phyloP scores from a whole-genome alignment of 2,329 filamentous ascomycete genomes.

The Acrodontium crateriforme region DNA sequence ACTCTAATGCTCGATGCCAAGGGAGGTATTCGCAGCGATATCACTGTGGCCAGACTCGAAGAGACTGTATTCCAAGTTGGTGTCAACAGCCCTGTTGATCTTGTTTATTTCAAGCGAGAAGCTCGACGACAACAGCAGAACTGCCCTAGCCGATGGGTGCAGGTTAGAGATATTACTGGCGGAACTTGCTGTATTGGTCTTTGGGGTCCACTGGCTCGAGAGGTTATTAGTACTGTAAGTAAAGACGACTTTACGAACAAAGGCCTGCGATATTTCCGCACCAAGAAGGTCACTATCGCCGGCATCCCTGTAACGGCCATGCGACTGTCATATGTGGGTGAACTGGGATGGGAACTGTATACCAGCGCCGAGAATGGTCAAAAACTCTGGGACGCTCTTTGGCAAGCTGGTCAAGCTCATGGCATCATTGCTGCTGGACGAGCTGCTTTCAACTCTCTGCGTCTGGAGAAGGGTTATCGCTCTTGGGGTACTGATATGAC shows the following conservation, averaged over 20 bases:
- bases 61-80: constrained; percentile 41
- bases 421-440: constrained; percentile 47
- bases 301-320: constrained; percentile 44
- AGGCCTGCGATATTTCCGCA: constrained; percentile 36
- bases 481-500: constrained; percentile 45
- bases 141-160: constrained; percentile 30
- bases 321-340: constrained; percentile 47
- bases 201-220: constrained; percentile 44
- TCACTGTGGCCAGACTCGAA: constrained; percentile 41
- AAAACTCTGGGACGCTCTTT: constrained; percentile 45
- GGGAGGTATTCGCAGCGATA: constrained; percentile 43
- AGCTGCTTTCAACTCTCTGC: constrained; percentile 42
- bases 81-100: constrained; percentile 42
- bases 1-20: constrained; percentile 41
- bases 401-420: constrained; percentile 38
- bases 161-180: constrained; percentile 46
- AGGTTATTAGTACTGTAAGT: constrained; percentile 36
- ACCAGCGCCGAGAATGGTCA: constrained; percentile 45
- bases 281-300: constrained; percentile 36
- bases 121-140: constrained; percentile 35
- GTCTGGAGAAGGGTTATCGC: constrained; percentile 47
- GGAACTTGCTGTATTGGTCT: constrained; percentile 48
- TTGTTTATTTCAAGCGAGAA: constrained; percentile 40
- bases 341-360: constrained; percentile 50
- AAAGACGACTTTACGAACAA: constrained; percentile 32